Conservation (phyloP, 306 rosid species). For the Crataegus laevigata region DNA sequence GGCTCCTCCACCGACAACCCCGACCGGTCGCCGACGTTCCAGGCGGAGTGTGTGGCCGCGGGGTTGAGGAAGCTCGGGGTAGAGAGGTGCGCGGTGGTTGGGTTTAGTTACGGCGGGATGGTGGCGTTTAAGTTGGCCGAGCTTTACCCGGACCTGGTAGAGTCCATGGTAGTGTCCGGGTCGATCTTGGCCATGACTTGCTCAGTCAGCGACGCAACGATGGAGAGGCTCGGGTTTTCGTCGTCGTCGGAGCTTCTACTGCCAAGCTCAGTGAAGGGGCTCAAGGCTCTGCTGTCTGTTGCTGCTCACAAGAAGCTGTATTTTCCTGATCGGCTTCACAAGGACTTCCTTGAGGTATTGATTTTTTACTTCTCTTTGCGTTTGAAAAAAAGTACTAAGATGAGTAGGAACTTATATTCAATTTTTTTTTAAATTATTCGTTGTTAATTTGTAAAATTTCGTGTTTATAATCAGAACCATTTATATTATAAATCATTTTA, state of each 20-base stretch:
- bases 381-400: not conserved
- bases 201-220: constrained; percentile 10
- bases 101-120: constrained; percentile 81
- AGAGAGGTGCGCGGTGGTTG: constrained; percentile 57
- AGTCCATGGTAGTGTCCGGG: constrained; percentile 43
- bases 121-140: constrained; percentile 74
- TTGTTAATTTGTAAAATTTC: no score
- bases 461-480: accelerated
- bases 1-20: constrained; percentile 46
- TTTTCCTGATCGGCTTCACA: constrained; percentile 46
- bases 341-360: constrained; percentile 55
- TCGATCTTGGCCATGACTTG: constrained; percentile 42
- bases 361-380: not conserved
- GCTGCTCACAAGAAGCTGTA: constrained; percentile 44
- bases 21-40: constrained; percentile 52
- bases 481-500: no score
- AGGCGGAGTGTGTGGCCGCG: constrained; percentile 61
- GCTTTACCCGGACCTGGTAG: constrained; percentile 46
- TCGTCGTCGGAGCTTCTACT: constrained; percentile 62
- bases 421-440: no score
- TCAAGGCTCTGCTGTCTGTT: constrained; percentile 43
- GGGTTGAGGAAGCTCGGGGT: constrained; percentile 63
- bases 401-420: no score
- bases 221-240: constrained; percentile 37
- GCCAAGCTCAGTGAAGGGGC: constrained; percentile 44